Evolutionary conservation across 2,329 filamentous ascomycete species (phyloP).

Genomic region (Calonectria crousiana): DNA sequence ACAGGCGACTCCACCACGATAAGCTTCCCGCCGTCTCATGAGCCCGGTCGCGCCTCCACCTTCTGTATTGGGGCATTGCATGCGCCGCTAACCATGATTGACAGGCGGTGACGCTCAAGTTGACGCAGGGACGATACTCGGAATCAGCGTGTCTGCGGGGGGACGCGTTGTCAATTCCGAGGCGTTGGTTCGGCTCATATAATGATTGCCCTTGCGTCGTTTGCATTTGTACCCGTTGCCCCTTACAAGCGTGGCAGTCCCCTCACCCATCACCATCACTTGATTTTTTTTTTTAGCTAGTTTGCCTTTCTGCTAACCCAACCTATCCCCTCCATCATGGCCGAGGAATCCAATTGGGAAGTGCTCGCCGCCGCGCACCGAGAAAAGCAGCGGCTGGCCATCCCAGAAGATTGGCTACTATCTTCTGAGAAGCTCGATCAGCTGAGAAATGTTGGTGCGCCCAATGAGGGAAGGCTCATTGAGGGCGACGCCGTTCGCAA

Average conservation of each 20-base stretch:
- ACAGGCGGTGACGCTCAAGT: background rate
- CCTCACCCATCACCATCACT: background rate
- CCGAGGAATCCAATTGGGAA: constrained; percentile 33
- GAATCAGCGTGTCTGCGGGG: background rate
- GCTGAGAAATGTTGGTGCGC: background rate
- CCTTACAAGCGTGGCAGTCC: background rate
- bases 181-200: constrained; percentile 2
- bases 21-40: background rate
- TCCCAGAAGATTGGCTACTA: constrained; percentile 31
- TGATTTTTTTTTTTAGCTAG: background rate
- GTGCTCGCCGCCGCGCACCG: constrained; percentile 34
- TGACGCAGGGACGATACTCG: background rate
- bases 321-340: constrained; percentile 25
- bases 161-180: background rate
- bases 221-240: background rate
- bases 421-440: constrained; percentile 17
- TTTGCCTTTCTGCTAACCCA: too few species aligned
- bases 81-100: constrained; percentile 3
- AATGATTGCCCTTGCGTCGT: constrained; percentile 9
- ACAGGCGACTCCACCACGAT: constrained; percentile 13
- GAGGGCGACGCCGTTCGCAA: constrained; percentile 23
- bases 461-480: constrained; percentile 25
- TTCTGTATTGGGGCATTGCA: constrained; percentile 17
- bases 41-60: constrained; percentile 10
- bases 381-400: constrained; percentile 29